phyloP scores from a whole-genome alignment of 2,329 filamentous ascomycete genomes.

The Sarocladium kiliense region DNA sequence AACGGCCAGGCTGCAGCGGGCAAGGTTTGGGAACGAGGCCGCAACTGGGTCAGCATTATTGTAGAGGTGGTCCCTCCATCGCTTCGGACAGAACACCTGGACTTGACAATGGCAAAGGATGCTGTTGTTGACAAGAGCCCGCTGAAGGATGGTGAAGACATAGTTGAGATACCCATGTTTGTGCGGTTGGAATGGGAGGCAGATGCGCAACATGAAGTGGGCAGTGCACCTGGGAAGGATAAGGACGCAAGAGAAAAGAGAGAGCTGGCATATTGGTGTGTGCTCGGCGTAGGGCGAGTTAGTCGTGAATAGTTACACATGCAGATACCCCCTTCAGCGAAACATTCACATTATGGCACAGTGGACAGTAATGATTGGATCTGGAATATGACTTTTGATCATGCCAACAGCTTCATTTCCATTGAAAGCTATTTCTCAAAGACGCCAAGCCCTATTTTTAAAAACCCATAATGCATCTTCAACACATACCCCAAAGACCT shows the following conservation, averaged over 20 bases:
- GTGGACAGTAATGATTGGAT: slow-evolving; percentile 4
- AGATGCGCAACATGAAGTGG: slow-evolving; percentile 61
- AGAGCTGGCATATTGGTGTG: slow-evolving; percentile 94
- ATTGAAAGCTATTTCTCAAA: slow-evolving; percentile 46
- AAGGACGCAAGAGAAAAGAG: slow-evolving; percentile 68
- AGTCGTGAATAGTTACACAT: slow-evolving; percentile 34
- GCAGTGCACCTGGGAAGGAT: slow-evolving; percentile 44
- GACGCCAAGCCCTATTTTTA: slow-evolving; percentile 45
- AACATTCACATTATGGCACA: slow-evolving; percentile 13
- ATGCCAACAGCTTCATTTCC: slow-evolving; percentile 37
- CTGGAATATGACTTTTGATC: slow-evolving; percentile 20
- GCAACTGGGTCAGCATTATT: slow-evolving; percentile 93
- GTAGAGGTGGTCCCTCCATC: slow-evolving; percentile 76
- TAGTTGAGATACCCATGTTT: slow-evolving; percentile 88
- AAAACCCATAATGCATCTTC: slow-evolving; percentile 21
- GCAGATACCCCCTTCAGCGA: slow-evolving; percentile 35
- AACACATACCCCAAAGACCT: slow-evolving; percentile 5
- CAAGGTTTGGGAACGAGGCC: slow-evolving; percentile 91
- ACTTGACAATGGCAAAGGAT: slow-evolving; percentile 22
- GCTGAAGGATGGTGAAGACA: slow-evolving; percentile 54
- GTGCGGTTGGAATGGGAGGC: slow-evolving; percentile 88
- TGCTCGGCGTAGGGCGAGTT: slow-evolving; percentile 82
- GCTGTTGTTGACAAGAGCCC: slow-evolving; percentile 39
- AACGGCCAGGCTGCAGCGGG: slow-evolving; percentile 67
- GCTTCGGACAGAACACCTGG: slow-evolving; percentile 34